Percentiles rank a stretch among this genome's conserved stretches.
phyloP scores from a whole-genome alignment of 176 grass and related monocot genomes.

The Zea luxurians region DNA sequence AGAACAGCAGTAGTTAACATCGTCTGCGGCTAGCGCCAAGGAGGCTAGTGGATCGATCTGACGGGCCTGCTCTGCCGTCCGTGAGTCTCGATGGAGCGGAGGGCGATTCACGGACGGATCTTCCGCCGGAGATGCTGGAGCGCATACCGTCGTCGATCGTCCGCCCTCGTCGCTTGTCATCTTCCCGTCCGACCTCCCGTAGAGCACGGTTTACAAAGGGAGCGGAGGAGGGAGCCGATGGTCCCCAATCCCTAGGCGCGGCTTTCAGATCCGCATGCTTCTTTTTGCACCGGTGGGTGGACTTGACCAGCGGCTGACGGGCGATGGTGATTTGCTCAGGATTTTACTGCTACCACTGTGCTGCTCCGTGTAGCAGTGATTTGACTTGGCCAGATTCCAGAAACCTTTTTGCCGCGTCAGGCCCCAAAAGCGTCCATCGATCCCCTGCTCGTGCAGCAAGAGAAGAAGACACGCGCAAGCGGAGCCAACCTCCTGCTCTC shows the following conservation, averaged over 20 bases:
- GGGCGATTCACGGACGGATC: too few relatives aligned
- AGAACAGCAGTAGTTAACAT: too few relatives aligned
- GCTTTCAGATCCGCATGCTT: conserved; percentile 40
- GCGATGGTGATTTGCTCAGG: neutral
- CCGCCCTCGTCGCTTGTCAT: too few relatives aligned
- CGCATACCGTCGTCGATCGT: too few relatives aligned
- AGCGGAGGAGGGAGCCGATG: neutral
- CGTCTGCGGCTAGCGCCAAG: too few relatives aligned
- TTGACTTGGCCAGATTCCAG: conserved; percentile 45
- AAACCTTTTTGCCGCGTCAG: conserved; percentile 38
- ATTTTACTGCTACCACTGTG: neutral
- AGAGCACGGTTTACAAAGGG: neutral
- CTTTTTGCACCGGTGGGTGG: neutral
- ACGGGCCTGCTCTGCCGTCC: too few relatives aligned
- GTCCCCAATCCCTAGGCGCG: neutral
- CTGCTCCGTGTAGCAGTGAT: neutral
- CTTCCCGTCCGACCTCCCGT: too few relatives aligned
- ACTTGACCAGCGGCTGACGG: neutral
- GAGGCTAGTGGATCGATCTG: too few relatives aligned
- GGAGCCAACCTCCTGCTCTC: neutral
- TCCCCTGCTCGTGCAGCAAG: conserved; percentile 32
- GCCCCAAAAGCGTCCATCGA: conserved; percentile 24
- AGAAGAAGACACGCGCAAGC: neutral
- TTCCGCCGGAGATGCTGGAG: too few relatives aligned
- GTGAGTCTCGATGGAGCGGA: too few relatives aligned